A percentile compares a stretch with the other conserved stretches of the same genome.
phyloP scores from a whole-genome alignment of 179 eudicot species.

The Beta corolliflora region DNA sequence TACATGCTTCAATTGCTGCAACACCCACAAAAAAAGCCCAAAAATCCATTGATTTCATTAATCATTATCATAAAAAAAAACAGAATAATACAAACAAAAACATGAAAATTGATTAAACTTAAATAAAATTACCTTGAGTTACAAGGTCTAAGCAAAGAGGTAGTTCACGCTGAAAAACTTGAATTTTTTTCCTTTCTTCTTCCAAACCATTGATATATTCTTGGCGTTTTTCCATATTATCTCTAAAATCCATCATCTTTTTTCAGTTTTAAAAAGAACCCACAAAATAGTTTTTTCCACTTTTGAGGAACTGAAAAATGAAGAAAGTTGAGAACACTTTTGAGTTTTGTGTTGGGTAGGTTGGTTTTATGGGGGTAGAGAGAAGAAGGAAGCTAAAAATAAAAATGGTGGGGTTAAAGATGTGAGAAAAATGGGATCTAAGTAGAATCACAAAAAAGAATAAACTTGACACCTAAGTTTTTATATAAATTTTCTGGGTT shows the following conservation, averaged over 20 bases:
- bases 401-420: slow-evolving; percentile 11
- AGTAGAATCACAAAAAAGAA: slow-evolving; percentile 30
- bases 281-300: neutral
- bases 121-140: slow-evolving; percentile 58
- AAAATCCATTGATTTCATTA: neutral
- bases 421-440: slow-evolving; percentile 27
- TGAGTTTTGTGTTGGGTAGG: neutral
- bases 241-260: slow-evolving; percentile 39
- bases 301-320: slow-evolving; percentile 2
- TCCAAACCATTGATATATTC: slow-evolving; percentile 64
- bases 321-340: neutral
- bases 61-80: slow-evolving; percentile 9
- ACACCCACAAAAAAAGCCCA: neutral
- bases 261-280: neutral
- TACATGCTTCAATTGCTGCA: slow-evolving; percentile 79
- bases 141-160: slow-evolving; percentile 89
- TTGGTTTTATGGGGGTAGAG: neutral
- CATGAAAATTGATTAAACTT: neutral
- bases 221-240: slow-evolving; percentile 52
- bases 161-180: slow-evolving; percentile 84
- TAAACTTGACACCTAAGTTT: slow-evolving; percentile 18
- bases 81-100: neutral
- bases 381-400: neutral
- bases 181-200: slow-evolving; percentile 67
- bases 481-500: neutral